Evolutionary conservation across 495 filamentous ascomycete genomes (phyloP).

Genomic region (Penicillium robsamsonii): DNA sequence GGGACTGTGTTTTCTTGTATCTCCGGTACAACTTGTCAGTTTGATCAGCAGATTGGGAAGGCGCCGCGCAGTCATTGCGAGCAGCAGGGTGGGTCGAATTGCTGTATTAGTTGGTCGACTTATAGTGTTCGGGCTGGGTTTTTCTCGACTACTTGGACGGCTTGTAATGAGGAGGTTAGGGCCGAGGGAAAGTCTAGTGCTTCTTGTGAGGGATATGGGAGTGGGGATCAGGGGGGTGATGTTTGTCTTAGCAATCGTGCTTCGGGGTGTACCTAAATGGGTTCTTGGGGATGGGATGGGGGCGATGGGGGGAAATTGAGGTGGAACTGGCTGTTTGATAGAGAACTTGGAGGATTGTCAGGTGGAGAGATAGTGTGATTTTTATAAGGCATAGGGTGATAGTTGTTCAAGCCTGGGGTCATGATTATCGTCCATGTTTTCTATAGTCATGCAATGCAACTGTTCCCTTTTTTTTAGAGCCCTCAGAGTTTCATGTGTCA

Average conservation of each 20-base stretch:
- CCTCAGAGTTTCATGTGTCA: not conserved
- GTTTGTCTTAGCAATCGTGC: conserved; percentile 4
- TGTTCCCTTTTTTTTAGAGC: not conserved
- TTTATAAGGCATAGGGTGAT: too few species aligned
- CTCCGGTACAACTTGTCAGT: not conserved
- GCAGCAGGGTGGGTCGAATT: not conserved
- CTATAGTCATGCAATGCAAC: not conserved
- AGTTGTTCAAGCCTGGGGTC: too few species aligned
- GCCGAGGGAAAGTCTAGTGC: not conserved
- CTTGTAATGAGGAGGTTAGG: conserved; percentile 1
- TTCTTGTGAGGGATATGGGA: conserved; percentile 3
- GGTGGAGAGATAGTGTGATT: too few species aligned
- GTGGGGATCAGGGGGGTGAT: conserved; percentile 3
- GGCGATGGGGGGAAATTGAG: too few species aligned
- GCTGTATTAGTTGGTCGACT: conserved; percentile 6
- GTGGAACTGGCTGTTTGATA: too few species aligned
- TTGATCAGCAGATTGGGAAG: not conserved
- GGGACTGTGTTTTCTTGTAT: not conserved
- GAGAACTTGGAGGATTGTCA: too few species aligned
- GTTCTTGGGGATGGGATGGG: not conserved
- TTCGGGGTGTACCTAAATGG: conserved; percentile 2
- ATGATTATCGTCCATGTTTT: too few species aligned
- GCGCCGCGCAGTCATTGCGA: not conserved
- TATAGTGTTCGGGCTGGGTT: conserved; percentile 2
- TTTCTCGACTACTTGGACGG: conserved; percentile 4